These are phyloP conservation scores for Agroathelia rolfsii DNA, from an alignment of 1,284 basidiomycete species.

Conservation along the genomic window DNA sequence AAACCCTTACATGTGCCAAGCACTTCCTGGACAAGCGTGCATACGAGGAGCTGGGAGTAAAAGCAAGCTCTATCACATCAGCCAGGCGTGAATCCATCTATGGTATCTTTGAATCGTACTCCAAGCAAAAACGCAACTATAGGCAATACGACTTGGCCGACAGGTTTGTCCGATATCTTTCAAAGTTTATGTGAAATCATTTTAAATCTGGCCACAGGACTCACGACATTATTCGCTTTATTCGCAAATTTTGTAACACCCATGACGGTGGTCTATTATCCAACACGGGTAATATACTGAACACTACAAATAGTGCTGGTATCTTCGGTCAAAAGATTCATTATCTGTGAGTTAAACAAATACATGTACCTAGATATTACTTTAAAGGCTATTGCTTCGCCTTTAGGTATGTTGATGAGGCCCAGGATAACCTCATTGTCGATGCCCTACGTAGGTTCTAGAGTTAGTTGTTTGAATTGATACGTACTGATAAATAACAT, in stretches of 20 bases:
- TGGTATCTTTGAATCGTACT: constrained; percentile 44
- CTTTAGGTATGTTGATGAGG: constrained; percentile 61
- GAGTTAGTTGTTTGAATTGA: background rate
- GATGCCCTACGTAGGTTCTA: constrained; percentile 44
- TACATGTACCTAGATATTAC: no score
- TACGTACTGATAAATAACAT: constrained; percentile 3
- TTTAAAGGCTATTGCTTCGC: constrained; percentile 3
- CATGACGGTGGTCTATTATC: no score
- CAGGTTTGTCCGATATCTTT: constrained; percentile 27
- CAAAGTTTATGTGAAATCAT: background rate
- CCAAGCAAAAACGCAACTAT: constrained; percentile 31
- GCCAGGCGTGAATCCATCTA: constrained; percentile 40
- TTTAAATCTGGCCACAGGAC: constrained; percentile 25
- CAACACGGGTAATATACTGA: no score
- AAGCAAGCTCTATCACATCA: constrained; percentile 46
- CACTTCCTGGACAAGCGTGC: constrained; percentile 32
- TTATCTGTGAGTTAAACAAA: constrained; percentile 48
- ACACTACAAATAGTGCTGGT: no score
- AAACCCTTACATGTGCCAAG: constrained; percentile 23
- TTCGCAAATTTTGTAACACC: constrained; percentile 21
- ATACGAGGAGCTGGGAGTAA: constrained; percentile 39
- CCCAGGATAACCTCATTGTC: constrained; percentile 61
- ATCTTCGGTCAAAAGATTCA: constrained; percentile 38
- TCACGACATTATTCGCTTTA: constrained; percentile 45
- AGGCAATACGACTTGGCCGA: constrained; percentile 56